A percentile compares a stretch with the other conserved stretches of the same genome.
phyloP scores from a whole-genome alignment of 116 monocot species.

The Dioscorea cayenensis region DNA sequence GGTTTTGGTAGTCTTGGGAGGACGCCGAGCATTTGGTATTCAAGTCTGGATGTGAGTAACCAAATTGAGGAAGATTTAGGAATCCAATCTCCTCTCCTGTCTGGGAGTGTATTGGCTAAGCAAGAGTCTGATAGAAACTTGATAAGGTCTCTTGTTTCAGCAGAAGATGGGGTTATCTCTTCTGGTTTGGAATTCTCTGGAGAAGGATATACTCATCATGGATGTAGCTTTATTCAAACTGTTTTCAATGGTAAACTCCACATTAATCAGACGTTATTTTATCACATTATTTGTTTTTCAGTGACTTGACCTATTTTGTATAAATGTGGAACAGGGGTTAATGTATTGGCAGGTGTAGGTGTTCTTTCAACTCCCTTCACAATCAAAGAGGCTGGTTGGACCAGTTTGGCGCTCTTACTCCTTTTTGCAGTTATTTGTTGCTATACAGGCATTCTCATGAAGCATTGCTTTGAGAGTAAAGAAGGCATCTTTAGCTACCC shows the following conservation, averaged over 20 bases:
- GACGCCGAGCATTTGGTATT: slow-evolving; percentile 33
- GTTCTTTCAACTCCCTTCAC: slow-evolving; percentile 84
- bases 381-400: slow-evolving; percentile 85
- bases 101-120: slow-evolving; percentile 20
- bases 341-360: slow-evolving; percentile 83
- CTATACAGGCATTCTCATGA: slow-evolving; percentile 84
- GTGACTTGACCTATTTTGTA: neutral
- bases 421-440: slow-evolving; percentile 76
- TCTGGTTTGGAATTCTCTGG: slow-evolving; percentile 31
- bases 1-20: slow-evolving; percentile 56
- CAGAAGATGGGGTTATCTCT: slow-evolving; percentile 17
- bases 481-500: slow-evolving; percentile 77
- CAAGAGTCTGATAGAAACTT: slow-evolving; percentile 26
- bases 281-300: neutral
- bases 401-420: slow-evolving; percentile 50
- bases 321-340: slow-evolving; percentile 50
- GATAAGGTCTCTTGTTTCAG: slow-evolving; percentile 9
- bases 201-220: slow-evolving; percentile 33
- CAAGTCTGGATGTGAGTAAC: slow-evolving; percentile 31
- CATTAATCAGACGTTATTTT: neutral
- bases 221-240: slow-evolving; percentile 80
- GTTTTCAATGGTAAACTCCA: slow-evolving; percentile 74
- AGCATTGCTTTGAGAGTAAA: slow-evolving; percentile 89
- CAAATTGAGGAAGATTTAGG: slow-evolving; percentile 37
- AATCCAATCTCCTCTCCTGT: slow-evolving; percentile 39